Conservation (phyloP, 495 filamentous ascomycete genomes). For the Opeltia flavorubescens region DNA sequence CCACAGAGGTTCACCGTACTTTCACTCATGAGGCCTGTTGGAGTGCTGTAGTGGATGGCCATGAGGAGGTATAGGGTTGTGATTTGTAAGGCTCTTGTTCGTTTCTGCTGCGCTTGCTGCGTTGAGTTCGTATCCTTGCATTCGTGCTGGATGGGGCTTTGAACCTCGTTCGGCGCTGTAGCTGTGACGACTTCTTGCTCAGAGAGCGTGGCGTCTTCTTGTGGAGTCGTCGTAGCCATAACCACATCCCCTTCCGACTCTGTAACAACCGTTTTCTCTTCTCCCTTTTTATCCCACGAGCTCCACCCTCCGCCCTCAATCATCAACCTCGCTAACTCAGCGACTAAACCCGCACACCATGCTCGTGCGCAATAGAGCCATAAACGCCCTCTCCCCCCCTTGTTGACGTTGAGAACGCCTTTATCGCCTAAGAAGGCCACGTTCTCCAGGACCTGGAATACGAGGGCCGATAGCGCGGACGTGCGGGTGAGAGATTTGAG, state of each 20-base stretch:
- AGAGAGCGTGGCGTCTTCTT: conserved; percentile 31
- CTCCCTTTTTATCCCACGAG: conserved; percentile 19
- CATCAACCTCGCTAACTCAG: conserved; percentile 57
- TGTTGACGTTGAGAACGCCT: conserved; percentile 46
- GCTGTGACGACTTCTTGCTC: conserved; percentile 42
- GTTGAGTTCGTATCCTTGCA: conserved; percentile 26
- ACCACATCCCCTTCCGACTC: conserved; percentile 24
- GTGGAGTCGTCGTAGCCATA: conserved; percentile 29
- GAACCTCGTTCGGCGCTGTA: neutral
- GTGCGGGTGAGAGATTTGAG: conserved; percentile 40
- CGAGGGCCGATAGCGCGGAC: conserved; percentile 52
- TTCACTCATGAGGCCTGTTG: conserved; percentile 50
- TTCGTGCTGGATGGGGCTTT: neutral
- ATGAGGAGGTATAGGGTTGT: conserved; percentile 46
- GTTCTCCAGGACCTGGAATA: conserved; percentile 76
- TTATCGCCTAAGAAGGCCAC: conserved; percentile 60
- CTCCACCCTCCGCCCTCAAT: conserved; percentile 26
- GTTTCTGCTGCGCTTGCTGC: conserved; percentile 18
- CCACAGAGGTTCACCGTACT: conserved; percentile 49
- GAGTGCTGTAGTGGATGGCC: conserved; percentile 69
- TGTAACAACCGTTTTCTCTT: conserved; percentile 20
- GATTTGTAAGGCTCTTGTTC: conserved; percentile 13
- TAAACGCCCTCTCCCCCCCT: conserved; percentile 36
- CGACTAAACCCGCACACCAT: conserved; percentile 64
- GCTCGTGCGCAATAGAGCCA: conserved; percentile 63